Evolutionary conservation across 208 protist species (phyloP).

Genomic region (Naegleria gruberi): DNA sequence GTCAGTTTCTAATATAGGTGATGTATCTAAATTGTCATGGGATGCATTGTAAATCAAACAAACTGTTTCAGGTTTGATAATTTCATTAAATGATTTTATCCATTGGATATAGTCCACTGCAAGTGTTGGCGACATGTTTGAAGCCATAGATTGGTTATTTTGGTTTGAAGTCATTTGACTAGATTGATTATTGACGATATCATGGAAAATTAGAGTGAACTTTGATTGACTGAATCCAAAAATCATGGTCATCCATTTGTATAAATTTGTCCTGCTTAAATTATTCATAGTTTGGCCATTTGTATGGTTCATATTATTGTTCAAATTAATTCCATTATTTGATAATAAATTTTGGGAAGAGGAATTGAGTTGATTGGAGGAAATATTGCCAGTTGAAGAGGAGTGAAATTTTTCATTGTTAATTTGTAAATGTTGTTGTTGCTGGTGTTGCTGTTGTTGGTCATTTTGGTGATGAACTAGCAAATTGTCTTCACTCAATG

Average conservation of each 20-base stretch:
- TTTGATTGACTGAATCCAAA: neutral
- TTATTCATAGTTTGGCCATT: neutral
- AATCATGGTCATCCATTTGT: neutral
- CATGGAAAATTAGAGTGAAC: neutral
- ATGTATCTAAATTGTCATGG: neutral
- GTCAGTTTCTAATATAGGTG: neutral
- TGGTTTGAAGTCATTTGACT: neutral
- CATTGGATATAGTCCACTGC: neutral
- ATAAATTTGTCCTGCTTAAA: constrained; percentile 18
- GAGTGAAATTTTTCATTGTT: no score
- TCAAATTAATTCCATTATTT: neutral
- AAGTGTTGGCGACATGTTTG: neutral
- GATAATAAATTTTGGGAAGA: no score
- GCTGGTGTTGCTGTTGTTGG: no score
- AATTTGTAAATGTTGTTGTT: no score
- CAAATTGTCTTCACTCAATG: no score
- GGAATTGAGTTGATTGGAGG: no score
- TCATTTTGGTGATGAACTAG: no score
- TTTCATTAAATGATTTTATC: neutral
- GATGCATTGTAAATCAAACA: neutral
- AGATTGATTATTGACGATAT: neutral
- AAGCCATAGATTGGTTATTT: neutral
- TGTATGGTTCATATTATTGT: neutral
- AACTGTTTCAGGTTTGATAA: neutral
- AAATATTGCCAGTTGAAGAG: no score